Evolutionary conservation across 441 rosid species (phyloP).

Genomic region (Aleurites moluccanus): DNA sequence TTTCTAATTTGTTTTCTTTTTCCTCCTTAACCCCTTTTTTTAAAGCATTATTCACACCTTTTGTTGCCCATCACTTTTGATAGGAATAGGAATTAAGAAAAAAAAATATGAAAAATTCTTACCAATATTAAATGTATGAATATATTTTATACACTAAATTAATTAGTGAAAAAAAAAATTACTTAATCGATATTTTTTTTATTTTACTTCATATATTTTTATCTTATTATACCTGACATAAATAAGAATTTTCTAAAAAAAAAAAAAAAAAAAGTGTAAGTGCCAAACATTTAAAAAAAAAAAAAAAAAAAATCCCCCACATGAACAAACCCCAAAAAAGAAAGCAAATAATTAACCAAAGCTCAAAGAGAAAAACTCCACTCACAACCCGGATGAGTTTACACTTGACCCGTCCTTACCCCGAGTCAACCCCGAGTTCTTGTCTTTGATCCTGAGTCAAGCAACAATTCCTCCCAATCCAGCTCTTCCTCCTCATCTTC

Average conservation of each 20-base stretch:
- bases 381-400: conserved; percentile 51
- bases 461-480: conserved; percentile 73
- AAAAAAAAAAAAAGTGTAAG: too few species aligned
- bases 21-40: background rate
- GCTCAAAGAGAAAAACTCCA: background rate
- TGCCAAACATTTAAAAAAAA: too few species aligned
- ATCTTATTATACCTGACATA: too few species aligned
- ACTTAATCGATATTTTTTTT: too few species aligned
- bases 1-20: background rate
- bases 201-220: too few species aligned
- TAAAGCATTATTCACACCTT: background rate
- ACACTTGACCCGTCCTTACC: conserved; percentile 27
- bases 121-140: too few species aligned
- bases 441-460: conserved; percentile 42
- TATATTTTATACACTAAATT: too few species aligned
- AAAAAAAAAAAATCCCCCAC: too few species aligned
- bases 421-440: conserved; percentile 32
- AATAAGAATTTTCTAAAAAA: too few species aligned
- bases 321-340: background rate
- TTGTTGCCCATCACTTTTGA: conserved; percentile 11
- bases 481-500: conserved; percentile 46
- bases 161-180: too few species aligned
- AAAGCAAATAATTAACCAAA: background rate
- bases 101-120: too few species aligned
- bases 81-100: background rate